Percentiles rank a stretch among this genome's conserved stretches.
Evolutionary conservation across 352 stramenopile species (phyloP).

Genomic region (Globisporangium paddicum): DNA sequence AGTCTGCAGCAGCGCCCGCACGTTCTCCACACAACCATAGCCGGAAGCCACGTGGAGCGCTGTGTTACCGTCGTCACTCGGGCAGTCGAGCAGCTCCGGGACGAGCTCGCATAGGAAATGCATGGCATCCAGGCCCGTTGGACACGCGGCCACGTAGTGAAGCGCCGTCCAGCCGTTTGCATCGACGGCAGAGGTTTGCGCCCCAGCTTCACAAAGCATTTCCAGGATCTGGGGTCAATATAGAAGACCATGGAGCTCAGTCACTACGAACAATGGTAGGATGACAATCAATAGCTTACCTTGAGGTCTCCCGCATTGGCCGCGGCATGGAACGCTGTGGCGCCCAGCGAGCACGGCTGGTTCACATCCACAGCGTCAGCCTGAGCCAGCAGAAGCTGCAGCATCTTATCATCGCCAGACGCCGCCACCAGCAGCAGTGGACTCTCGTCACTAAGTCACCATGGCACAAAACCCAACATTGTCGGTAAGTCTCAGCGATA

Average conservation of each 20-base stretch:
- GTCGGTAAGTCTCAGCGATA: neutral
- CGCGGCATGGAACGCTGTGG: slow-evolving; percentile 51
- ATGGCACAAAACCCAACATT: neutral
- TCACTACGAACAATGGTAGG: too few species aligned
- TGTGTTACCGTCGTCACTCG: slow-evolving; percentile 53
- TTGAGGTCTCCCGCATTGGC: slow-evolving; percentile 50
- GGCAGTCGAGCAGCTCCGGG: slow-evolving; percentile 39
- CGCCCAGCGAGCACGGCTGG: slow-evolving; percentile 35
- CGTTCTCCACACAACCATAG: slow-evolving; percentile 49
- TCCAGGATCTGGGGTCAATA: slow-evolving; percentile 31
- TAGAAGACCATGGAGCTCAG: too few species aligned
- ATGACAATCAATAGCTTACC: neutral
- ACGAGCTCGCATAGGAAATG: slow-evolving; percentile 52
- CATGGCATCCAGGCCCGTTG: slow-evolving; percentile 29
- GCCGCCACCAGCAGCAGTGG: slow-evolving; percentile 50
- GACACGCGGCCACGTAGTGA: slow-evolving; percentile 54
- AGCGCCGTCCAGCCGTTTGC: slow-evolving; percentile 61
- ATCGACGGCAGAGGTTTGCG: slow-evolving; percentile 25
- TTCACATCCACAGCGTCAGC: slow-evolving; percentile 30
- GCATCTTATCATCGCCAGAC: slow-evolving; percentile 33
- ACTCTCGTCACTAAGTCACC: slow-evolving; percentile 34
- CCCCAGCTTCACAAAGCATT: slow-evolving; percentile 39
- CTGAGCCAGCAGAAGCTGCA: slow-evolving; percentile 21
- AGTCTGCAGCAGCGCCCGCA: slow-evolving; percentile 46
- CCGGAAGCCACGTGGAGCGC: slow-evolving; percentile 57